phyloP scores from a whole-genome alignment of 1,284 basidiomycete genomes.

The Cystodermella granulosa region DNA sequence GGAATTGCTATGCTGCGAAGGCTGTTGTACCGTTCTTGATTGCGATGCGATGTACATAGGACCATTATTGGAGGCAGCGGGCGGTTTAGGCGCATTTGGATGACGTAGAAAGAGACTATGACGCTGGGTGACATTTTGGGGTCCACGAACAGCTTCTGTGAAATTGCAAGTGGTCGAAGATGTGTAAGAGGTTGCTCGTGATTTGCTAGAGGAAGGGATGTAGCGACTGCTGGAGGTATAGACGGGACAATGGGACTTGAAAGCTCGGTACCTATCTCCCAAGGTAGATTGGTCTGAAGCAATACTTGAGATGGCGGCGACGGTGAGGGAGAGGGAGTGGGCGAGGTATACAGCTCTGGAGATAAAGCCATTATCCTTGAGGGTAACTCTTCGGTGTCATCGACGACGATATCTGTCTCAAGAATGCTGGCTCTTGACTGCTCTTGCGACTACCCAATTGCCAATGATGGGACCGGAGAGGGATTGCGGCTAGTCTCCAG shows the following conservation, averaged over 20 bases:
- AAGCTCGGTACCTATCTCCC: not conserved
- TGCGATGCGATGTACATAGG: constrained; percentile 53
- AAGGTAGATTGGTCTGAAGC: too few species aligned
- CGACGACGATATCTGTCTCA: constrained; percentile 7
- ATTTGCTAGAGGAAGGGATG: constrained; percentile 4
- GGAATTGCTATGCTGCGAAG: constrained; percentile 3
- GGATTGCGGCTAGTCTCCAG: constrained; percentile 31
- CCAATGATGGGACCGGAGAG: constrained; percentile 1
- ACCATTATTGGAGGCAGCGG: constrained; percentile 40
- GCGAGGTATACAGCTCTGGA: not conserved
- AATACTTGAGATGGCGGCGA: too few species aligned
- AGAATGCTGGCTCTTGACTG: constrained; percentile 23
- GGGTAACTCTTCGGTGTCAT: constrained; percentile 42
- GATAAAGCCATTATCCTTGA: constrained; percentile 14
- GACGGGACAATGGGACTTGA: constrained; percentile 10
- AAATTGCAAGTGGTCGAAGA: too few species aligned
- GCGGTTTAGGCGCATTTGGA: constrained; percentile 63
- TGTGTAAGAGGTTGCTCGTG: constrained; percentile 5
- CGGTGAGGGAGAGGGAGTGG: not conserved
- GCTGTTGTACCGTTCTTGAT: not conserved
- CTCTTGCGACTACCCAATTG: constrained; percentile 11
- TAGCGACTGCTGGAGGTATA: not conserved
- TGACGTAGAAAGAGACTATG: constrained; percentile 64
- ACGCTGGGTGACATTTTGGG: too few species aligned
- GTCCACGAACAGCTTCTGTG: too few species aligned